phyloP scores from a whole-genome alignment of 257 asterid genomes.

The Ilex aquifolium region DNA sequence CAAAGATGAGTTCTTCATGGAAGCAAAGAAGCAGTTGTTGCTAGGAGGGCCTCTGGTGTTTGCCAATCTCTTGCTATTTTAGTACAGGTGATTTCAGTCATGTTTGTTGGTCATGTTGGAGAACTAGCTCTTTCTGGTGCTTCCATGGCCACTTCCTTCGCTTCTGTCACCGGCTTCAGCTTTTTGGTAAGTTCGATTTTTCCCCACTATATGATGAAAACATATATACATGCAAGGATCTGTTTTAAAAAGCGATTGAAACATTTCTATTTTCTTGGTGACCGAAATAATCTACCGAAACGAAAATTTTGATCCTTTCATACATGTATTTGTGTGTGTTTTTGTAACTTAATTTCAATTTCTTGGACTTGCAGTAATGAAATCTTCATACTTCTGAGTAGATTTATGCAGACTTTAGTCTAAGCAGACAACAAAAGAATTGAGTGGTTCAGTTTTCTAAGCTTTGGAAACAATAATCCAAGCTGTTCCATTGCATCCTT shows the following conservation, averaged over 20 bases:
- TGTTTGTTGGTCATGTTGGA: constrained; percentile 64
- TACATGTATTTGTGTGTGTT: too few species aligned
- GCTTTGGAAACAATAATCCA: too few species aligned
- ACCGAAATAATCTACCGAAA: too few species aligned
- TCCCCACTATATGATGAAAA: not conserved
- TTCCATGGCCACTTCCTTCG: constrained; percentile 68
- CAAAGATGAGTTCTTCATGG: constrained; percentile 29
- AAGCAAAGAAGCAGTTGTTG: constrained; percentile 33
- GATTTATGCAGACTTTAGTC: too few species aligned
- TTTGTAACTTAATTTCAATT: too few species aligned
- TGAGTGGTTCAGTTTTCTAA: too few species aligned
- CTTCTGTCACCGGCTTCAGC: constrained; percentile 43
- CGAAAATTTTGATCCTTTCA: too few species aligned
- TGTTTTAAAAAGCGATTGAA: too few species aligned
- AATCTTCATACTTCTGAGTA: too few species aligned
- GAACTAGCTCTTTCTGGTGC: constrained; percentile 66
- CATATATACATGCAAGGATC: not conserved
- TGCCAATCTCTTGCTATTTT: constrained; percentile 42
- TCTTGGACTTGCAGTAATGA: too few species aligned
- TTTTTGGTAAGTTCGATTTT: constrained; percentile 20
- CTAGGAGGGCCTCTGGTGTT: constrained; percentile 55
- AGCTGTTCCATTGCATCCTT: too few species aligned
- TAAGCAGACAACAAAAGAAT: too few species aligned
- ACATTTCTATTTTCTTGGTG: not conserved
- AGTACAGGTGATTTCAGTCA: constrained; percentile 47